These are phyloP conservation scores for Suillus subalutaceus DNA, from an alignment of 768 basidiomycete genomes.

Conservation along the genomic window DNA sequence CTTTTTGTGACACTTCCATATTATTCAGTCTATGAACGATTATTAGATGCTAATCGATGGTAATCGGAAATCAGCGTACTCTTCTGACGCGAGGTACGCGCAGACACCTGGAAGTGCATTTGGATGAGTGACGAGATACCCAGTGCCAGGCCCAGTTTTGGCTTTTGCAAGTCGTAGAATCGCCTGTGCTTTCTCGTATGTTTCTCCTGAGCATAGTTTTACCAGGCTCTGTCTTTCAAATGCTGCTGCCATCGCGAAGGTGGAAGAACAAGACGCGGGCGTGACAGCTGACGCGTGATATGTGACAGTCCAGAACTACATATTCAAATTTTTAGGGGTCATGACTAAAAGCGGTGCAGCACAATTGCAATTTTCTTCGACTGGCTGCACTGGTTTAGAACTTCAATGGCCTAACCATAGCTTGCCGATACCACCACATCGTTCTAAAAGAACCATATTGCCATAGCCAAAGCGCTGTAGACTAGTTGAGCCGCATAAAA, in stretches of 20 bases:
- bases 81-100: conserved; percentile 36
- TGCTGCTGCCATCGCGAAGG: conserved; percentile 19
- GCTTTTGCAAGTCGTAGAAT: conserved; percentile 24
- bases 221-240: conserved; percentile 23
- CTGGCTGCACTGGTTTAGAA: too few species aligned
- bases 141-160: conserved; percentile 32
- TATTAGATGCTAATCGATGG: background rate
- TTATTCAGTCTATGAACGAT: conserved; percentile 23
- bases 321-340: background rate
- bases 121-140: conserved; percentile 24
- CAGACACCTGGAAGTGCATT: conserved; percentile 31
- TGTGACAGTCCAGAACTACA: background rate
- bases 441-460: background rate
- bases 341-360: background rate
- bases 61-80: conserved; percentile 21
- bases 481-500: background rate
- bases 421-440: background rate
- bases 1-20: conserved; percentile 31
- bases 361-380: background rate
- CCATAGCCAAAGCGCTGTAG: background rate
- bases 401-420: background rate
- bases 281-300: conserved; percentile 2
- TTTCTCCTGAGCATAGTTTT: conserved; percentile 29
- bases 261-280: conserved; percentile 6
- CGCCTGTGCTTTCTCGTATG: conserved; percentile 24